phyloP scores from a whole-genome alignment of 2,329 filamentous ascomycete genomes.

The Ilyonectria robusta region DNA sequence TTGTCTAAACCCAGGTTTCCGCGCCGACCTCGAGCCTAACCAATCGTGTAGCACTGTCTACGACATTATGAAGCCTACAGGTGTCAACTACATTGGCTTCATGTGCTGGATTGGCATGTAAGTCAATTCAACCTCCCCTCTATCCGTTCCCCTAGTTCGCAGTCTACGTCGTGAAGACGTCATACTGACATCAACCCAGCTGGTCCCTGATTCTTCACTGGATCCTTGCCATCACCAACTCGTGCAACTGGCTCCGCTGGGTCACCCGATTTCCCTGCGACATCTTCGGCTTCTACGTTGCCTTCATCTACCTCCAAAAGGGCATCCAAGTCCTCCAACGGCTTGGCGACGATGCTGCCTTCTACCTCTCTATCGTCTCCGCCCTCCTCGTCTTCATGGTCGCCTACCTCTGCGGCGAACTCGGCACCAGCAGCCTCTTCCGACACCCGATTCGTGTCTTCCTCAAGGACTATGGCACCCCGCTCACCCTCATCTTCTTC shows the following conservation, averaged over 20 bases:
- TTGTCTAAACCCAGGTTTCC: not conserved
- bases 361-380: conserved; percentile 86
- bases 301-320: conserved; percentile 92
- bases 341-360: conserved; percentile 75
- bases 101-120: conserved; percentile 92
- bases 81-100: conserved; percentile 87
- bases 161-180: not conserved
- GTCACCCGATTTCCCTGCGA: conserved; percentile 94
- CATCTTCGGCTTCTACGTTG: conserved; percentile 94
- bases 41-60: conserved; percentile 79
- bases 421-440: conserved; percentile 81
- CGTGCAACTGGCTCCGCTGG: conserved; percentile 89
- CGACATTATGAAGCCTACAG: conserved; percentile 84
- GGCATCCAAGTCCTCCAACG: conserved; percentile 87
- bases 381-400: conserved; percentile 83
- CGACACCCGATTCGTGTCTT: conserved; percentile 83
- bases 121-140: conserved; percentile 46
- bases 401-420: conserved; percentile 79
- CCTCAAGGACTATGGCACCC: conserved; percentile 90
- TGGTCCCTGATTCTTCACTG: conserved; percentile 91
- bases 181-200: conserved; percentile 46
- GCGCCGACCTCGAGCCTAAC: conserved; percentile 19
- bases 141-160: not conserved
- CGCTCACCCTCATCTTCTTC: conserved; percentile 87
- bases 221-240: conserved; percentile 86